Evolutionary conservation across 495 filamentous ascomycete genomes (phyloP), one percentile per base, ranked within the genome.

Genomic region (Platismatia glauca): DNA sequence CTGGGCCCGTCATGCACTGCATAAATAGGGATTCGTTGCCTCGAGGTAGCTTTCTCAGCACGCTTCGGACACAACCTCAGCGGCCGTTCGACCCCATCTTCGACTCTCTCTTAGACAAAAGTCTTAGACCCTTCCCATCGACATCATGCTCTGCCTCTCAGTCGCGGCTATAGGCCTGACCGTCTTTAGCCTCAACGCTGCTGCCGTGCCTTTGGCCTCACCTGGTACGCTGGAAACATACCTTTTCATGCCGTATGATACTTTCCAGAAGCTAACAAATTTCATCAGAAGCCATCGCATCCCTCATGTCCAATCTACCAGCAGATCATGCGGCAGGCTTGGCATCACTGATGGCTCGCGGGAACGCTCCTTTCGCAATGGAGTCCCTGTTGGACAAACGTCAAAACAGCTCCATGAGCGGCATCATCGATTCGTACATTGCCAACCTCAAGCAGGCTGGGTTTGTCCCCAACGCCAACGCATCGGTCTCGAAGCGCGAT

Each of bases 151-250:
- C 48, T 31, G 0, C 27, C 27, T 52, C 12, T 52, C 48, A 31
- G 1, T 31, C 27, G 48, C 48, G 18, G 48, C 48, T 13, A 31
- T 52, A 12, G 48, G 48, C 13, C 24, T 52, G 15, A 31, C 48
- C 3, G 29, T 52, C 11, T 52, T 52, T 4, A 31, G 27, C 48
- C 9, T 52, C 0, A 52, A 52, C 15, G 15, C 27, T 31, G 48
- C 48, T 52, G 48, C 48, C 31, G 48, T 52, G 48, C 48, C 48
- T 52, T 31, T 52, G 13, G 48, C 48, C 27, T 52, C 27, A 29
- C 48, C 48, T 52, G 48, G 48, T 52, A 52, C 18, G 24, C 27
- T 52, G 15, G 24, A 29, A 12, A 18, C 24, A 52, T 13, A 27
- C 2, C 15, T 4, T 29, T 31, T 6, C 24, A 52, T 52, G 48